These are phyloP conservation scores for Moringa oleifera DNA, from an alignment of 345 rosid species.

Conservation along the genomic window DNA sequence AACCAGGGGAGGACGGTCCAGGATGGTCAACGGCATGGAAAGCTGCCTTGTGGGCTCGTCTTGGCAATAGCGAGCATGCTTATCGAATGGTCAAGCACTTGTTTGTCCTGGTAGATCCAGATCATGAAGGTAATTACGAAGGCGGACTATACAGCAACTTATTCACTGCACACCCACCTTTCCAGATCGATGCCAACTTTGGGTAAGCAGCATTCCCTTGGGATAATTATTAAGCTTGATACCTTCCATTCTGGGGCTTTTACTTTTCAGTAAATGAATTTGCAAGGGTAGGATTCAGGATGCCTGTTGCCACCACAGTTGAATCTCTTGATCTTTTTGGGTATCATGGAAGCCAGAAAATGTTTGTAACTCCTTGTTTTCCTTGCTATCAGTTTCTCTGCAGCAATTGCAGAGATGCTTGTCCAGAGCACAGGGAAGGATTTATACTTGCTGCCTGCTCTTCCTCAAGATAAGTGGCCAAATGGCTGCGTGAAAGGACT, in stretches of 20 bases:
- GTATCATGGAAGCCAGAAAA: neutral
- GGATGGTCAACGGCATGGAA: conserved; percentile 98
- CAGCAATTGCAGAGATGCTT: conserved; percentile 59
- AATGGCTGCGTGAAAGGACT: conserved; percentile 50
- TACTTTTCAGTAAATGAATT: too few relatives aligned
- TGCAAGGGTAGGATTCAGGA: too few relatives aligned
- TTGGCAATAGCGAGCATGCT: conserved; percentile 63
- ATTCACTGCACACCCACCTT: conserved; percentile 94
- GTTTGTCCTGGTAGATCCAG: conserved; percentile 73
- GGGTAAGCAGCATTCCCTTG: conserved; percentile 48
- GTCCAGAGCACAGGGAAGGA: conserved; percentile 53
- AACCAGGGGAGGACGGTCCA: conserved; percentile 89
- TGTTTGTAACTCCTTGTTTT: neutral
- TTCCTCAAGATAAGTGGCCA: conserved; percentile 54
- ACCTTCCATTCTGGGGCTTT: too few relatives aligned
- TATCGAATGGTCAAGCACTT: conserved; percentile 71
- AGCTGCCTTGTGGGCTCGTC: conserved; percentile 82
- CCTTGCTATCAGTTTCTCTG: conserved; percentile 35
- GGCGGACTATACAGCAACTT: conserved; percentile 89
- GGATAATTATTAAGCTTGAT: neutral
- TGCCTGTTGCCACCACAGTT: too few relatives aligned
- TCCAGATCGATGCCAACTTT: conserved; percentile 95
- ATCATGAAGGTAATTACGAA: conserved; percentile 44
- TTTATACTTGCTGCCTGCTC: conserved; percentile 59
- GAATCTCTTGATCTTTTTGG: neutral